A percentile compares a stretch with the other conserved stretches of the same genome.
Evolutionary conservation across 2,329 filamentous ascomycete species (phyloP).

Genomic region (Claviceps sp.): DNA sequence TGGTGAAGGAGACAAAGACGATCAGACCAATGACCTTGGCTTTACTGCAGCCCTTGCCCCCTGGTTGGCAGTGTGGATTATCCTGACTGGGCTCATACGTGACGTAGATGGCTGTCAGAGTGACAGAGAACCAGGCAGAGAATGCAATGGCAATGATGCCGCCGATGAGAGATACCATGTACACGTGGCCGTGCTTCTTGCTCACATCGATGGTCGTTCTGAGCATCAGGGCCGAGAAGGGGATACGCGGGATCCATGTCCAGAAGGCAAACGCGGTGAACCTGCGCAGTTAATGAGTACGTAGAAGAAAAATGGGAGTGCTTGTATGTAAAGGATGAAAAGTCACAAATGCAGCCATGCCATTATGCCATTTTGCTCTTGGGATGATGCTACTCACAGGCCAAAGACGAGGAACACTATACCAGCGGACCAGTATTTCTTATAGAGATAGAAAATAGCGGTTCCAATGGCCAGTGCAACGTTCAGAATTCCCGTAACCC

Average conservation of each 20-base stretch:
- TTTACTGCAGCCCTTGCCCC: slow-evolving; percentile 50
- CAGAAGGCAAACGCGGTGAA: slow-evolving; percentile 41
- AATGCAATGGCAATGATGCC: slow-evolving; percentile 65
- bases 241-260: slow-evolving; percentile 80
- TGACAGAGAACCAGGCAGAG: slow-evolving; percentile 75
- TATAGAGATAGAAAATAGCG: slow-evolving; percentile 70
- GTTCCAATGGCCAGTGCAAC: slow-evolving; percentile 75
- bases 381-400: slow-evolving; percentile 1
- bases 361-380: no score
- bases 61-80: slow-evolving; percentile 36
- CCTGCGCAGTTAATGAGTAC: background rate
- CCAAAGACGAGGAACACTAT: slow-evolving; percentile 74
- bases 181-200: slow-evolving; percentile 74
- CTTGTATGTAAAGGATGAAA: background rate
- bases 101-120: slow-evolving; percentile 73
- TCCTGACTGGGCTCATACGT: slow-evolving; percentile 56
- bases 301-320: background rate
- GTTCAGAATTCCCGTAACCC: slow-evolving; percentile 82
- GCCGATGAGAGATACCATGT: slow-evolving; percentile 71
- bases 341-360: no score
- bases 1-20: slow-evolving; percentile 79
- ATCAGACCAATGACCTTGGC: slow-evolving; percentile 74
- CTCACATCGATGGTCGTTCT: slow-evolving; percentile 76
- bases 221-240: slow-evolving; percentile 83
- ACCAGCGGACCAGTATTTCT: slow-evolving; percentile 66